Conservation (phyloP, 1,284 basidiomycete genomes). For the Naganishia liquefaciens region DNA sequence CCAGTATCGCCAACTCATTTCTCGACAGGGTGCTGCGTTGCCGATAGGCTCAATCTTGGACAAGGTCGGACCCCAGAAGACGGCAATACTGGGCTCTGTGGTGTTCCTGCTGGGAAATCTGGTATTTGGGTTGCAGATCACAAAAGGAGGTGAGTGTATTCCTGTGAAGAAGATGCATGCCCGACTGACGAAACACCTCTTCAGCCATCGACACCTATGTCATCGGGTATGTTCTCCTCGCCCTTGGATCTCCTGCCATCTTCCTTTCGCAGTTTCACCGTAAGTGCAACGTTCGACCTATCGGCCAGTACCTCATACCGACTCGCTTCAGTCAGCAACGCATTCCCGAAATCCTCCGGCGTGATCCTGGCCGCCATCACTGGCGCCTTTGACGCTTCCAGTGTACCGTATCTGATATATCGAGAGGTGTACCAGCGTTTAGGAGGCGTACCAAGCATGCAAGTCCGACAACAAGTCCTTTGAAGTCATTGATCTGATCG, state of each 20-base stretch:
- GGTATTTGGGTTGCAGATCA: conserved; percentile 43
- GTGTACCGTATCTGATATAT: conserved; percentile 50
- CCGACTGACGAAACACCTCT: background rate
- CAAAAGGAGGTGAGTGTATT: conserved; percentile 36
- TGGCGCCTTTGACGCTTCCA: conserved; percentile 54
- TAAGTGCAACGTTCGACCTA: conserved; percentile 17
- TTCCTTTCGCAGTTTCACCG: conserved; percentile 51
- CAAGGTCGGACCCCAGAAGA: conserved; percentile 44
- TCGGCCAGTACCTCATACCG: background rate
- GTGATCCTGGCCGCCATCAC: conserved; percentile 53
- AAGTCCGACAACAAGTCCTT: background rate
- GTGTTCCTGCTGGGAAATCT: conserved; percentile 47
- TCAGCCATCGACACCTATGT: conserved; percentile 45
- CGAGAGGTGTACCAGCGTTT: conserved; percentile 41
- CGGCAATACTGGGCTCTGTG: conserved; percentile 44
- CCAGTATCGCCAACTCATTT: background rate
- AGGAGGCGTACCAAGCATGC: conserved; percentile 34
- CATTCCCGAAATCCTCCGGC: conserved; percentile 53
- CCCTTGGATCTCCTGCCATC: conserved; percentile 51
- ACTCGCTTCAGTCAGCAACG: conserved; percentile 47
- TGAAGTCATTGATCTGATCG: background rate
- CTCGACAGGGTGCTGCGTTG: conserved; percentile 44
- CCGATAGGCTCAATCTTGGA: conserved; percentile 50
- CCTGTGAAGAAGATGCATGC: background rate
- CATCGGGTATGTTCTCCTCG: conserved; percentile 50